Evolutionary conservation across 495 filamentous ascomycete genomes (phyloP), one percentile per base, ranked within the genome.

Genomic region (Neurospora pannonica): DNA sequence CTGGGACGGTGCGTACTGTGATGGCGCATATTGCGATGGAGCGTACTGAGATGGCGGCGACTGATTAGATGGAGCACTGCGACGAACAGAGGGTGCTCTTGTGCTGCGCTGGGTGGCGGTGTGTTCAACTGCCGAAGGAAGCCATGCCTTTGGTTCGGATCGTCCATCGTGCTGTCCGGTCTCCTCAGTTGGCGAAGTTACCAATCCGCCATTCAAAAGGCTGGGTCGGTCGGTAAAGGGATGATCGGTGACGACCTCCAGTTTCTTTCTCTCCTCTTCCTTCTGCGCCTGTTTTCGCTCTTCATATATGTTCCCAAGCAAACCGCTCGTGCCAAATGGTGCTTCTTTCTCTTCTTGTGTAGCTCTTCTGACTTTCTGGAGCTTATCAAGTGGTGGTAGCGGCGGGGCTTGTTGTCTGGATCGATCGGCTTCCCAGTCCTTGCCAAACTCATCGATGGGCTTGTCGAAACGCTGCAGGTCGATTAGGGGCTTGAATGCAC

Each of bases 401-500:
- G 79, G 75, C 7, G 74, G 19, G 19, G 72, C 74, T 15, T 78
- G 74, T n/a, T 77, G 54, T 6, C 78, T 78, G 31, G 78, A 71
- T 28, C 78, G 54, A 42, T 76, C 71, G 2, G 78, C 76, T 34
- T 77, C 46, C 77, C 78, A 77, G 67, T 82, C 80, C 31, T 83
- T 81, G 3, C 78, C 83, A 28, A 81, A 82, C 31, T 84, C 79
- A 39, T 81, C 78, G 28, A 84, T 37, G 21, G 82, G 82, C 43
- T 83, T 82, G 38, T 86, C 84, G 73, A 89, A 87, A 15, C 84
- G 80, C 70, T 83, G 80, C 71, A 86, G 73, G 71, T 90, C 86
- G 7, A 90, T 72, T 13, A 90, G 80, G 1, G 90, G 90, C 71
- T 87, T 83, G 78, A 89, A 88, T 1, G 86, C 83, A 21, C 87